Percentiles rank a stretch among this genome's conserved stretches.
Evolutionary conservation across 495 filamentous ascomycete genomes (phyloP).

Genomic region (Aspergillus bertholletiae): DNA sequence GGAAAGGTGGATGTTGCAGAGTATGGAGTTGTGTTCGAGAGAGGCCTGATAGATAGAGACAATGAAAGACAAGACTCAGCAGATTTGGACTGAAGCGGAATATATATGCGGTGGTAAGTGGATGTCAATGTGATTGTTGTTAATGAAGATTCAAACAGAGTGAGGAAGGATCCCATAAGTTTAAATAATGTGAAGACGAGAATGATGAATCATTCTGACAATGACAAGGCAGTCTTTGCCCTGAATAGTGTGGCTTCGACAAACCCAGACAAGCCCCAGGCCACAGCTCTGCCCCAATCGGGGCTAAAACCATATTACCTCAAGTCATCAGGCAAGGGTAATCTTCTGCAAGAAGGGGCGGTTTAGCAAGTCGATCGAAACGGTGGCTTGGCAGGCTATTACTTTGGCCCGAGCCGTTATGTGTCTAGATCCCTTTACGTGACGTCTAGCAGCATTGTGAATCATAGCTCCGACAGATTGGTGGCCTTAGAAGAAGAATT

Average conservation of each 20-base stretch:
- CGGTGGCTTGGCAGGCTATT: slow-evolving; percentile 4
- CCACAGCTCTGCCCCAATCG: not conserved
- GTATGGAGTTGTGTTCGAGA: not conserved
- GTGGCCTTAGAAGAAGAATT: slow-evolving; percentile 1
- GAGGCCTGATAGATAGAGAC: not conserved
- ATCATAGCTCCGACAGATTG: slow-evolving; percentile 1
- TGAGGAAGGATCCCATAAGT: not conserved
- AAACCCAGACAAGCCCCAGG: not conserved
- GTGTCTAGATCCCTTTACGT: not conserved
- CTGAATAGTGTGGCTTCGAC: not conserved
- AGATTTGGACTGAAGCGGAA: not conserved
- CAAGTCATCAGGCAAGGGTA: slow-evolving; percentile 2
- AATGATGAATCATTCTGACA: not conserved
- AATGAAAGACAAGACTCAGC: not conserved
- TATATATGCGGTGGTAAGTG: not conserved
- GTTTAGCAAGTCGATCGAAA: slow-evolving; percentile 5
- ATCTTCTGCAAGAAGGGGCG: slow-evolving; percentile 2
- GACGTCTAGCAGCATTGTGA: slow-evolving; percentile 1
- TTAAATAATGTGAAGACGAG: not conserved
- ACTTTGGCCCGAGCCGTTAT: not conserved
- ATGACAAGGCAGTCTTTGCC: slow-evolving; percentile 2
- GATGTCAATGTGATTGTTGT: not conserved
- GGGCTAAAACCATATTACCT: slow-evolving; percentile 15
- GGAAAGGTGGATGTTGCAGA: not conserved
- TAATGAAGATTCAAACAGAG: not conserved